Conservation (phyloP, 1,284 basidiomycete genomes). For the Trichosporon sp. region DNA sequence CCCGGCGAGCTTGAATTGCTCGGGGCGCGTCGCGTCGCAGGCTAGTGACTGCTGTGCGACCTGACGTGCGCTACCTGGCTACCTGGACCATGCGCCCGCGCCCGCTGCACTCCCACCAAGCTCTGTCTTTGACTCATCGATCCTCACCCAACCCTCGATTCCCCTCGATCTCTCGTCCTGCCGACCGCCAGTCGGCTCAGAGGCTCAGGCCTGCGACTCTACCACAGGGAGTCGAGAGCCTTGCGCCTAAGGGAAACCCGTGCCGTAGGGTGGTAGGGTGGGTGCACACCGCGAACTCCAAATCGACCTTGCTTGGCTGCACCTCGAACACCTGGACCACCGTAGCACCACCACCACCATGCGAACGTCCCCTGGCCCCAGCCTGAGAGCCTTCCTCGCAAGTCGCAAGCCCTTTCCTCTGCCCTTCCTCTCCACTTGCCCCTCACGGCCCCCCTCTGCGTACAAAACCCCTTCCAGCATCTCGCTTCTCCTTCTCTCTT, state of each 20-base stretch:
- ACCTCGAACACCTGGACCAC: neutral
- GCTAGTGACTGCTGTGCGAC: neutral
- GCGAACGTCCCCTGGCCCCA: neutral
- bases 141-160: neutral
- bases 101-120: neutral
- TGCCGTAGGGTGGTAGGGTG: slow-evolving; percentile 5
- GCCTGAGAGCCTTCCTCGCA: neutral
- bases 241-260: slow-evolving; percentile 8
- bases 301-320: slow-evolving; percentile 12
- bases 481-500: slow-evolving; percentile 18
- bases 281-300: neutral
- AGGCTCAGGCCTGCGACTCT: too few species aligned
- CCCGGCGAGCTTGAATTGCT: slow-evolving; percentile 14
- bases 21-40: slow-evolving; percentile 18
- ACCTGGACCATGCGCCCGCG: neutral
- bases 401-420: neutral
- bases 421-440: neutral
- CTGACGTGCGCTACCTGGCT: neutral
- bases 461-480: slow-evolving; percentile 15
- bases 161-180: neutral
- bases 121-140: neutral
- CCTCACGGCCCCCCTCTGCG: slow-evolving; percentile 11
- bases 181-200: slow-evolving; percentile 7
- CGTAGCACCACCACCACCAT: neutral
- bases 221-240: neutral